Conservation (phyloP, 2,329 filamentous ascomycete species). For the Hymenoscyphus repandus region DNA sequence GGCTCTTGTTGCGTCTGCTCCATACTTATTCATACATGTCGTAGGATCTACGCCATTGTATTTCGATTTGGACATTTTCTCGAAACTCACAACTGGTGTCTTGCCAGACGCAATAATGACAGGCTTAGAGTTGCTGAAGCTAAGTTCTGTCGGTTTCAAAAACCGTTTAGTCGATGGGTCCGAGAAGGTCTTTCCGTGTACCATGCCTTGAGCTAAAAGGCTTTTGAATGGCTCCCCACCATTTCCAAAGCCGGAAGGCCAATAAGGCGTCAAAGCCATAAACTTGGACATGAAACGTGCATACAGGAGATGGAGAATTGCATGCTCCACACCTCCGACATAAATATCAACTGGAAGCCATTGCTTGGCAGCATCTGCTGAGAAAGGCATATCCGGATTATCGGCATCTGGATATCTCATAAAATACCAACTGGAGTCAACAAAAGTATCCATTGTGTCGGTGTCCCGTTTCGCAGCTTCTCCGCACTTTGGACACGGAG, state of each 20-base stretch:
- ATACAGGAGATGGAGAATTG: slow-evolving; percentile 84
- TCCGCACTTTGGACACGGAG: slow-evolving; percentile 68
- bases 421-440: slow-evolving; percentile 93
- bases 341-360: slow-evolving; percentile 80
- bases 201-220: slow-evolving; percentile 89
- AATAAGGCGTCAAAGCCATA: slow-evolving; percentile 52
- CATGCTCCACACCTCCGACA: slow-evolving; percentile 83
- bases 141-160: slow-evolving; percentile 69
- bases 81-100: slow-evolving; percentile 59
- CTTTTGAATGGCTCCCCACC: slow-evolving; percentile 71
- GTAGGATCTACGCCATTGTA: slow-evolving; percentile 85
- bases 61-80: slow-evolving; percentile 97
- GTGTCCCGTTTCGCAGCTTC: slow-evolving; percentile 73
- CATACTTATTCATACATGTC: slow-evolving; percentile 65
- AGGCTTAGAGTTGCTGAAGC: slow-evolving; percentile 53
- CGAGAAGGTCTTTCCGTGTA: slow-evolving; percentile 78
- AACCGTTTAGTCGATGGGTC: slow-evolving; percentile 72
- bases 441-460: slow-evolving; percentile 95
- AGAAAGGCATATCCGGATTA: slow-evolving; percentile 58
- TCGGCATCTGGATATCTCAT: slow-evolving; percentile 71
- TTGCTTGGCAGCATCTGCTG: slow-evolving; percentile 47
- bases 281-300: slow-evolving; percentile 90
- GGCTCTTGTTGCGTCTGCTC: slow-evolving; percentile 77
- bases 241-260: slow-evolving; percentile 38
- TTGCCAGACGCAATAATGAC: slow-evolving; percentile 57